Percentiles rank a stretch among this genome's conserved stretches.
phyloP scores from a whole-genome alignment of 2,329 filamentous ascomycete genomes.

The Zalaria obscura region DNA sequence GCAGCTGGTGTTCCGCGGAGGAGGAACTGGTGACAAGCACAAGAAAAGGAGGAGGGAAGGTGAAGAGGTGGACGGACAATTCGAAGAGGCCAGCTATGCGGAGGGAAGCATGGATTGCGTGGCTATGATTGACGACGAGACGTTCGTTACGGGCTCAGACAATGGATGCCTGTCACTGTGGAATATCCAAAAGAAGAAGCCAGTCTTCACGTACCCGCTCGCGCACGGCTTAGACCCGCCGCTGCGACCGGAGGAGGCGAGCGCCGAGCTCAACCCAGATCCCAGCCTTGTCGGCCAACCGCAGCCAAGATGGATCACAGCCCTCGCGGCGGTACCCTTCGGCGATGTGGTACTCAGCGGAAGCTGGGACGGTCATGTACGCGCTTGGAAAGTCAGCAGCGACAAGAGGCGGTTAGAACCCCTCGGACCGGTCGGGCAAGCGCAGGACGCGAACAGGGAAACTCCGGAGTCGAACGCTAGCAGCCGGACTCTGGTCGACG shows the following conservation, averaged over 20 bases:
- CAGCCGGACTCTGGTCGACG: constrained; percentile 7
- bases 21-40: constrained; percentile 32
- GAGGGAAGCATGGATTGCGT: constrained; percentile 88
- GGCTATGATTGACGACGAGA: constrained; percentile 74
- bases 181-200: constrained; percentile 90
- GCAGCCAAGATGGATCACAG: constrained; percentile 74
- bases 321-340: constrained; percentile 72
- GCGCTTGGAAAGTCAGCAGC: constrained; percentile 71
- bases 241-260: constrained; percentile 52
- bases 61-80: constrained; percentile 18
- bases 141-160: constrained; percentile 87
- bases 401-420: constrained; percentile 69
- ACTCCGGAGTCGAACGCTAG: constrained; percentile 4
- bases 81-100: constrained; percentile 33
- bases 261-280: constrained; percentile 54
- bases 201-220: constrained; percentile 61
- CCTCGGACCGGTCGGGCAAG: constrained; percentile 50
- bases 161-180: constrained; percentile 78
- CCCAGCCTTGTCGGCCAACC: constrained; percentile 33
- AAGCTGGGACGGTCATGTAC: constrained; percentile 83
- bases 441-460: constrained; percentile 8
- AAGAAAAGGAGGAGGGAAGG: constrained; percentile 36
- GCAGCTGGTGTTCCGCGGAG: constrained; percentile 87
- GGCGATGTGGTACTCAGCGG: constrained; percentile 82
- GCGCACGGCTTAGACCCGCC: constrained; percentile 76